Evolutionary conservation across 2,329 filamentous ascomycete genomes (phyloP).

Genomic region (Penicillium sp.): DNA sequence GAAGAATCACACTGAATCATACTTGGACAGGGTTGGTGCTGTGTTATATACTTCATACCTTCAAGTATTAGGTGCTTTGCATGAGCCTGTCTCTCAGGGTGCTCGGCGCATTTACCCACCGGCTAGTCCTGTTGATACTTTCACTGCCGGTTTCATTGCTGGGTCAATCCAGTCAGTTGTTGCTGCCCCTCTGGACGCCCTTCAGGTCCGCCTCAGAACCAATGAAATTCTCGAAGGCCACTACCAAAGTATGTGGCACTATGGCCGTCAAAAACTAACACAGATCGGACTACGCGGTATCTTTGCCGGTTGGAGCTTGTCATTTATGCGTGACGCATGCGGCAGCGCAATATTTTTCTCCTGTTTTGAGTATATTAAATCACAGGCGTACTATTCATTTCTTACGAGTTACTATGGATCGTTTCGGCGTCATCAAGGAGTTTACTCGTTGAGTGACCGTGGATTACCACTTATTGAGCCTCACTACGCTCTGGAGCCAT

Average conservation of each 20-base stretch:
- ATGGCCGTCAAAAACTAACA: slow-evolving; percentile 60
- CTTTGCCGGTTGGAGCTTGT: slow-evolving; percentile 66
- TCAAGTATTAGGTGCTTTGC: slow-evolving; percentile 61
- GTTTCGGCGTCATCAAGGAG: slow-evolving; percentile 34
- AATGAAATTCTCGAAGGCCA: slow-evolving; percentile 63
- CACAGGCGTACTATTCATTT: slow-evolving; percentile 66
- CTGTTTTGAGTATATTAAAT: slow-evolving; percentile 67
- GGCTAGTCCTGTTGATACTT: slow-evolving; percentile 57
- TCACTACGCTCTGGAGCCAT: slow-evolving; percentile 67
- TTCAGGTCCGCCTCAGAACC: slow-evolving; percentile 65
- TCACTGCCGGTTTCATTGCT: slow-evolving; percentile 63
- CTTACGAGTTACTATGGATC: slow-evolving; percentile 63
- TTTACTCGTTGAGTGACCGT: slow-evolving; percentile 34
- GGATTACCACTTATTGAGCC: slow-evolving; percentile 58
- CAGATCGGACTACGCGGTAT: slow-evolving; percentile 66
- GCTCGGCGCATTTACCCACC: slow-evolving; percentile 66
- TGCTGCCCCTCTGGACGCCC: slow-evolving; percentile 67
- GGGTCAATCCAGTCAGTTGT: slow-evolving; percentile 65
- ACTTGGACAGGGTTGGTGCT: slow-evolving; percentile 57
- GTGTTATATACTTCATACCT: slow-evolving; percentile 69
- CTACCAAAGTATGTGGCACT: slow-evolving; percentile 68
- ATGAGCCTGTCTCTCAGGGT: slow-evolving; percentile 62
- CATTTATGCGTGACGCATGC: slow-evolving; percentile 64
- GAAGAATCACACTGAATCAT: slow-evolving; percentile 1
- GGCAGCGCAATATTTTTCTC: slow-evolving; percentile 67